Conservation (phyloP, 1,284 basidiomycete genomes). For the Testicularia cyperi region DNA sequence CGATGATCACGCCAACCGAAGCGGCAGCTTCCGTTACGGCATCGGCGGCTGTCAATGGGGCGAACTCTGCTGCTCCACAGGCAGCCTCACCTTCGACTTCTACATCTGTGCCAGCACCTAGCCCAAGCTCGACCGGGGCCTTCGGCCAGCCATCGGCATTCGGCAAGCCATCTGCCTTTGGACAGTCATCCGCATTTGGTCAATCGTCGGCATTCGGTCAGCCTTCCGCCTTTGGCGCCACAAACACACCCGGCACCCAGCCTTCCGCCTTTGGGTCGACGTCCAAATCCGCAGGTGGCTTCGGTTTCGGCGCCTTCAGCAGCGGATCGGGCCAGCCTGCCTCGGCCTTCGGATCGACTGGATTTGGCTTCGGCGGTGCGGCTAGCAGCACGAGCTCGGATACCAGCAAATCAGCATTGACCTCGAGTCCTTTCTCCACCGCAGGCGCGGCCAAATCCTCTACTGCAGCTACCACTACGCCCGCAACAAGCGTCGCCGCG, state of each 20-base stretch:
- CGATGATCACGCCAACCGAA: constrained; percentile 54
- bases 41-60: too few species aligned
- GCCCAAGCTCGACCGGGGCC: constrained; percentile 8
- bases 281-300: constrained; percentile 11
- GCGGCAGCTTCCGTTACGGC: too few species aligned
- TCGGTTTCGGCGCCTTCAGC: constrained; percentile 15
- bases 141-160: constrained; percentile 27
- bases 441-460: neutral
- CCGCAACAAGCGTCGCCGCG: neutral
- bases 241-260: constrained; percentile 25
- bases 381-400: too few species aligned
- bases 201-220: constrained; percentile 60
- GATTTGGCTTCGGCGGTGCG: neutral
- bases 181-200: constrained; percentile 46
- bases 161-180: constrained; percentile 33
- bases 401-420: neutral
- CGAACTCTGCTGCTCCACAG: too few species aligned
- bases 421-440: neutral
- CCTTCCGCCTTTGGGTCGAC: constrained; percentile 34
- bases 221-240: constrained; percentile 27
- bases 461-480: neutral
- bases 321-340: constrained; percentile 1
- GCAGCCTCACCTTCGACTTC: too few species aligned
- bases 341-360: constrained; percentile 41
- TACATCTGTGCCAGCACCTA: constrained; percentile 2